Percentiles rank a stretch among this genome's conserved stretches.
Conservation (phyloP, 805 yeast species). For the Starmerella gropengiesseri region DNA sequence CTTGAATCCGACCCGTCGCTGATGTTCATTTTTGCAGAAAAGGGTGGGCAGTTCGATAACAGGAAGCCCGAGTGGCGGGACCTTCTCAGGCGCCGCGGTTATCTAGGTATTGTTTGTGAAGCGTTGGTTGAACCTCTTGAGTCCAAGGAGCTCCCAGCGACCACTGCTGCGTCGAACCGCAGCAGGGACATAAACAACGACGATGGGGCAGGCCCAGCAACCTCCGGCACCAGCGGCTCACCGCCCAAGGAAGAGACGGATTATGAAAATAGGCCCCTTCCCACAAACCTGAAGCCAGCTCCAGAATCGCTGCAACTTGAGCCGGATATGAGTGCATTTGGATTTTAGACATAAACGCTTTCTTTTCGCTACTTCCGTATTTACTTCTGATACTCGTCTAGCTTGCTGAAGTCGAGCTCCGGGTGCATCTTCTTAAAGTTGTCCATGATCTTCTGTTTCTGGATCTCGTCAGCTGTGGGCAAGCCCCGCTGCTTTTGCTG, state of each 20-base stretch:
- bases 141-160: background rate
- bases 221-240: no score
- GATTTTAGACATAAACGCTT: conserved; percentile 34
- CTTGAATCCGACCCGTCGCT: background rate
- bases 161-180: background rate
- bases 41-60: conserved; percentile 5
- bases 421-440: conserved; percentile 37
- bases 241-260: no score
- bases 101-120: background rate
- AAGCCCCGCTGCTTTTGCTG: conserved; percentile 33
- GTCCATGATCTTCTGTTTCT: conserved; percentile 29
- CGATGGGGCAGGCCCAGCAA: no score
- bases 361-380: no score
- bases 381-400: no score
- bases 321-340: conserved; percentile 68
- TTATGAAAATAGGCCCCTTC: conserved; percentile 36
- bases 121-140: background rate
- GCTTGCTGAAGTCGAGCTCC: conserved; percentile 34
- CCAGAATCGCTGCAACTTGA: conserved; percentile 51
- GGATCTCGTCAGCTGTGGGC: conserved; percentile 33
- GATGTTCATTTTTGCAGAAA: background rate
- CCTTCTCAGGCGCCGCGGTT: background rate
- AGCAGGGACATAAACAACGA: background rate
- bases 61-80: background rate
- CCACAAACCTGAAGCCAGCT: conserved; percentile 29